Evolutionary conservation across 2,329 filamentous ascomycete species (phyloP), one percentile per base, ranked within the genome.

Genomic region (Microdochium trichocladiopsis): DNA sequence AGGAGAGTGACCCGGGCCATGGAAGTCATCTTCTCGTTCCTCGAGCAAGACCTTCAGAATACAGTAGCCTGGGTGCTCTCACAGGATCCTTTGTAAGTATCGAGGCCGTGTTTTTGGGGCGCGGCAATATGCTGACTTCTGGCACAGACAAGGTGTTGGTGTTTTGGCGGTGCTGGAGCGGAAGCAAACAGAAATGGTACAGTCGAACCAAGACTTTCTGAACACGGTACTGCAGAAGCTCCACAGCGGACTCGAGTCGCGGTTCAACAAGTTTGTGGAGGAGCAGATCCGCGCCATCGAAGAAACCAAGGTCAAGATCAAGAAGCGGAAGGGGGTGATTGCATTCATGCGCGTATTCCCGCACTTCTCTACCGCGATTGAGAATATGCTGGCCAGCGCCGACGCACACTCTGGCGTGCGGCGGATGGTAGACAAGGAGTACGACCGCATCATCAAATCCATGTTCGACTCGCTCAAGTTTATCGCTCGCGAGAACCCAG

Each of bases 381-480:
- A 96, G 70, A 91, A 86, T 63, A 92, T 95, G 82, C 78, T 96
- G 48, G 72, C 78, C 1, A 76, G 77, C 18, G 71, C 77, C 9
- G 79, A 84, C 53, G 66, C 72, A 3, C 75, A 74, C 55, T 77
- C 85, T 16, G 76, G 81, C 14, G 81, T 95, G 50, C 83, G 93
- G 22, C 78, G 84, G 52, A 87, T 86, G 57, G 83, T 97, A 54
- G 91, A 97, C 63, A 83, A 87, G 56, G 90, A 92, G 53, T 99
- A 99, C 67, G 80, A 87, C 55, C 87, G 88, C 56, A 87, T 97
- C 61, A 87, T 96, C 65, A 92, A 90, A 64, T 87, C 90, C 49
- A 99, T 97, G 92, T 97, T 96, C 71, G 93, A 97, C 69, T 94
- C 89, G 50, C 82, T 99, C 56, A 95, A 94, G 69, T 90, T 96